Percentiles rank a stretch among this genome's conserved stretches.
These are phyloP conservation scores for Acacia confusa DNA, from an alignment of 306 rosid species.

Conservation along the genomic window DNA sequence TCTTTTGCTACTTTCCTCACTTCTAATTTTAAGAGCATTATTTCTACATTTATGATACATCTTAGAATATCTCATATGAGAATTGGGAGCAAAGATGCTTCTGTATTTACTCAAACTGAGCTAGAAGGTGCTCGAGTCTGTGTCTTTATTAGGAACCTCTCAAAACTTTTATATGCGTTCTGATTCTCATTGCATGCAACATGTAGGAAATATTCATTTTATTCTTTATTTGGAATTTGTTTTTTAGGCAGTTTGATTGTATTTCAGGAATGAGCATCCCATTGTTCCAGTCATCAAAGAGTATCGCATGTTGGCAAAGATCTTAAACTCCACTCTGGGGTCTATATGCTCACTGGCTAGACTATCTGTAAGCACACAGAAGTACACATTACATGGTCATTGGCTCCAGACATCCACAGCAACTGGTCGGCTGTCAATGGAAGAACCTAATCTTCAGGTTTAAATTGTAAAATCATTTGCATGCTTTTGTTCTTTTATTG, in stretches of 20 bases:
- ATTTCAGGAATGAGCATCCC: slow-evolving; percentile 94
- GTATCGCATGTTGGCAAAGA: slow-evolving; percentile 88
- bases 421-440: slow-evolving; percentile 98
- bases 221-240: slow-evolving; percentile 16
- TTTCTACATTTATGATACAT: background rate
- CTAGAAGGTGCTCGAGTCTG: background rate
- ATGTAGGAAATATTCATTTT: background rate
- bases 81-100: slow-evolving; percentile 1
- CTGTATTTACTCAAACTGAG: background rate
- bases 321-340: slow-evolving; percentile 85
- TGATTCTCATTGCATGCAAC: slow-evolving; percentile 2
- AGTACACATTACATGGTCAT: slow-evolving; percentile 86
- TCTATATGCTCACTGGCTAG: slow-evolving; percentile 85
- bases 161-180: background rate
- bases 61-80: background rate
- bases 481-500: slow-evolving; percentile 11
- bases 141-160: background rate
- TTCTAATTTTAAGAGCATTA: background rate
- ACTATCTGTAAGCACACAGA: slow-evolving; percentile 71
- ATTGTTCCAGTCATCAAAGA: slow-evolving; percentile 91
- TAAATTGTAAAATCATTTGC: slow-evolving; percentile 29
- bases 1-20: background rate
- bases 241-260: slow-evolving; percentile 22
- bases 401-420: slow-evolving; percentile 99
- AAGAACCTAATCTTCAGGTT: slow-evolving; percentile 99